Base-by-base conservation (phyloP, 2,329 filamentous ascomycete genomes). In the Acarospora socialis region DNA sequence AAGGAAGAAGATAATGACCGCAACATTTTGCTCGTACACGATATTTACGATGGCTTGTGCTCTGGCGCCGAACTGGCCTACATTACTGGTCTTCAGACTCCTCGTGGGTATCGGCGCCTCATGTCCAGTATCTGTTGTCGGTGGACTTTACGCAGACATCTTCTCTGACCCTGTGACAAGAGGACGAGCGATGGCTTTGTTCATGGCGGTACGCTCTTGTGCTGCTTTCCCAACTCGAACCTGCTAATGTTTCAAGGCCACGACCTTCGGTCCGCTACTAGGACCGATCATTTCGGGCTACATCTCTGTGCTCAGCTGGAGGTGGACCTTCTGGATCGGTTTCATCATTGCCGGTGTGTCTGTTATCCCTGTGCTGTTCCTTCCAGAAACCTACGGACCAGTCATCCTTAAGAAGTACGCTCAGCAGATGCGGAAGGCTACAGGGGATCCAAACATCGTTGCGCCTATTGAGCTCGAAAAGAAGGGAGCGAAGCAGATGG, bases 401-500 rank as follows among this genome's bases (percentile, higher is more conserved):
- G 57, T 72, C 3, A 58, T 78, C 7, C 56, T 78, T 13, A 60
- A 62, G 32, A 59, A 57, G 15, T 61, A 72, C 9, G 78, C 79
- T 2, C 54, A 55, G 18, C 60, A 58, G 29, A 51, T 80, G 20
- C 68, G 73, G 40, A 68, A 65, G 43, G 59, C 61, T 18, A 66
- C 70, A 17, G 68, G 65, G 1, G 59, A 61, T 28, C 48, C 54
- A 23, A 54, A 61, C 37, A 65, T 73, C 31, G 57, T 72, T 31
- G 68, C 78, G 1, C 68, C 70, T 0, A 63, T 70, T 30, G 76
- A 82, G 46, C 53, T 81, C 14, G 72, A 81, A 44, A 58, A 64
- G 32, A 63, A 66, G 17, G 63, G 63, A 26, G 54, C 73, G 24
- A 61, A 56, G 21, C 66, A 78, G 42, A 64, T 81, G 32, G 50